Base-by-base conservation (phyloP, 805 yeast species). In the Ascoidea asiatica region DNA sequence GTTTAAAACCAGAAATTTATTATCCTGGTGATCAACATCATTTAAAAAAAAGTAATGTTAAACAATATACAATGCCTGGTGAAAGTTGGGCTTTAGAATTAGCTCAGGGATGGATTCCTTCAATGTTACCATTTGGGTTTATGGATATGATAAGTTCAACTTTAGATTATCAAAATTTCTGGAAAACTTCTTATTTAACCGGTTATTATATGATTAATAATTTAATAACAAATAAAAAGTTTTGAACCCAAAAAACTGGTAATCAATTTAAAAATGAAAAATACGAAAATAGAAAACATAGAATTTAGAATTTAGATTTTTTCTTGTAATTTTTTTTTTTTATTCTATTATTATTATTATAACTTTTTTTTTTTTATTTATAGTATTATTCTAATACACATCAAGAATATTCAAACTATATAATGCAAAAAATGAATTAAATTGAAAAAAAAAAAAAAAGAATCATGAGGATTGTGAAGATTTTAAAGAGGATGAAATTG, bases 91-190 rank as follows among this genome's bases (percentile, higher is more conserved):
- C 98, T 8, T 67, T 92, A 52, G 98, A 92, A 61, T 72, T 90
- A 56, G 98, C 98, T 5, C 97, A 90, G 67, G 98, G 98, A 48
- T 92, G 95, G 95, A 86, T 92, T 52, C 97, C 98, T 35, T 81
- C 90, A 39, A 92, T 92, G 98, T 71, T 92, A 48, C 97, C 97
- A 19, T 92, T 92, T 60, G 98, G 98, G 0, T 78, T 90, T 64
- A 66, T 85, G 42, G 95, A 87, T 58, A 75, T 82, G 4, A 56
- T 82, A 47, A 72, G 81, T 44, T 81, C 94, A 38, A 92, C 97
- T 15, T 62, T 89, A 53, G 98, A 92, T 60, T 60, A 79, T 48
- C 61, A 67, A 53, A 77, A 95, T 21, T 69, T 90, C 48, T 63
- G 60, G 48, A 73, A 75, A 58, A 92, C 97, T 5, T 75, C 71